Evolutionary conservation across 768 basidiomycete species (phyloP), one percentile per base, ranked within the genome.

Genomic region (Tricholomella constricta): DNA sequence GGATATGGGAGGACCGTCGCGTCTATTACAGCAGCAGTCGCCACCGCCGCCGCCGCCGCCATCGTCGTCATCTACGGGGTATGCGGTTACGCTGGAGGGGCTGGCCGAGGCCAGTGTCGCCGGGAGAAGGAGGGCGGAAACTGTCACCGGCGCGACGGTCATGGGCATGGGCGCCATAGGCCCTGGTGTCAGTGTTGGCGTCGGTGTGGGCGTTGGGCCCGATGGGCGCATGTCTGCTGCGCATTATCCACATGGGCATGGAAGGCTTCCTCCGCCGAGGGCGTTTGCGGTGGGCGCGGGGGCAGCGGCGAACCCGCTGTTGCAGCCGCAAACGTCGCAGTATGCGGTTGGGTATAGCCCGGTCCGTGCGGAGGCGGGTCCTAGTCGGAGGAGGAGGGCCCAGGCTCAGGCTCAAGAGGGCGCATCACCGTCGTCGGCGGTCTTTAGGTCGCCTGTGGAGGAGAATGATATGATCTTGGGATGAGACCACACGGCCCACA

Each of bases 391-490:
- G 41, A 51, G 55, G 42, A 51, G 55, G 37, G 43, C 31, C n/a
- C 38, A 40, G 26, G n/a, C n/a, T n/a, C 29, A 29, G 29, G 29
- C 6, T 29, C 10, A 14, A 14, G 54, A 42, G 8, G 40, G 37
- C n/a, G 32, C 20, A 26, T 42, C 38, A 15, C 47, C 31, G 19
- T 17, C 45, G 17, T 38, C 50, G 19, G 4, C 35, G 32, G 7
- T 25, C 8, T 29, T 43, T 27, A 48, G 56, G 45, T 23, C 49
- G 31, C 56, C 48, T 23, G 48, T 49, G 38, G 56, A 52, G 38
- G 54, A 56, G 26, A 48, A 55, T 52, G 58, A 59, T 59, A 62
- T 62, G 61, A 48, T 62, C 14, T 45, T 62, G 48, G 61, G 55
- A 26, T 62, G 43, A 55, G 20, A 20, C 6, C 29, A n/a, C n/a